Evolutionary conservation across 345 rosid genomes (phyloP), one percentile per base, ranked within the genome.

Genomic region (Luvunga scandens): DNA sequence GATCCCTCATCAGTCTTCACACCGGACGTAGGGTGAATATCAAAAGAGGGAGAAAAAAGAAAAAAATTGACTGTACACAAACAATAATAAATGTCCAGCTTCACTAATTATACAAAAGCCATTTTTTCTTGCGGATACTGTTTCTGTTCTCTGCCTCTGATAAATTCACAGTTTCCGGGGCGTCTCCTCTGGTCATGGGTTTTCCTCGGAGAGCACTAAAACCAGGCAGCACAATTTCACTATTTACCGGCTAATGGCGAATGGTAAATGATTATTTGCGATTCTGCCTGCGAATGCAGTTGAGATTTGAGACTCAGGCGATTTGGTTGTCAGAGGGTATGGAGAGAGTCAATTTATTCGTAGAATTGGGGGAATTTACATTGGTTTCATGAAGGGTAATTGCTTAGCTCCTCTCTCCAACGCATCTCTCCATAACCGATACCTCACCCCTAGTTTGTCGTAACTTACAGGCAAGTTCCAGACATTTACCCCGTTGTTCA

Each of bases 401-500:
- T 84, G 90, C 81, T 88, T 88, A 61, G 80, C 89, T 50, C 98
- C 98, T 59, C 79, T 76, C 30, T 94, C 95, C 69, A 91, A 87
- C 0, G 92, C 94, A 16, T 89, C 87, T 75, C 99, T 91, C 99
- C 99, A 94, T 55, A 86, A 63, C 84, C 98, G 89, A 82, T 96
- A 96, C 73, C 99, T 89, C 75, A 96, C 97, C 80, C 98, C 99
- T 8, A 96, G 89, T 85, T 96, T 96, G 68, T 96, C 99, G n/a
- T 96, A 92, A 9, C 92, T 77, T 72, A 96, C 99, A 0, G 99
- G 98, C 78, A 78, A 87, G 77, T 96, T 96, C 98, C 98, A 96
- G 34, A 96, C 81, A 48, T 96, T 94, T 45, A 90, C 98, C 7
- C 98, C 98, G 31, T 84, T 96, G 59, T 89, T 57, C 98, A 96